Evolutionary conservation across 345 rosid genomes (phyloP).

Genomic region (Aegle marmelos): DNA sequence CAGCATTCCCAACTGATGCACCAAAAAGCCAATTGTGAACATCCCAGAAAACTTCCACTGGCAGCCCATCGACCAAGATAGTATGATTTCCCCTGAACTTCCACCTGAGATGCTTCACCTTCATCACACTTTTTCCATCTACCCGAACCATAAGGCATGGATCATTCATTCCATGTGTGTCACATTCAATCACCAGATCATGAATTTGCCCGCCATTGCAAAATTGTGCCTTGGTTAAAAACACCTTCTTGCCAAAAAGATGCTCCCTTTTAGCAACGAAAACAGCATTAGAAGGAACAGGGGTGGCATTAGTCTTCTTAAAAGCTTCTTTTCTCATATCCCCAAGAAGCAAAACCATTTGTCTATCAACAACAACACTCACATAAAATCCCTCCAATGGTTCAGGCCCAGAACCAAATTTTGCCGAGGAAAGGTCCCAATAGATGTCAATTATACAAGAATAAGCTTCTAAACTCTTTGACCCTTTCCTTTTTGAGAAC

Average conservation of each 20-base stretch:
- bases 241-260: conserved; percentile 69
- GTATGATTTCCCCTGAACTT: conserved; percentile 86
- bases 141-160: conserved; percentile 70
- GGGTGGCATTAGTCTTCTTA: conserved; percentile 56
- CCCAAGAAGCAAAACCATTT: conserved; percentile 80
- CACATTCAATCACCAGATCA: conserved; percentile 71
- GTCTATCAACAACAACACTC: conserved; percentile 64
- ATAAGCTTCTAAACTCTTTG: conserved; percentile 70
- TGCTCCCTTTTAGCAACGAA: conserved; percentile 80
- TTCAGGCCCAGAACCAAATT: conserved; percentile 87
- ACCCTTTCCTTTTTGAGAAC: conserved; percentile 91
- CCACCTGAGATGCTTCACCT: conserved; percentile 76
- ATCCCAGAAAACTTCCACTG: conserved; percentile 90
- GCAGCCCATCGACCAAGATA: conserved; percentile 66
- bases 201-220: conserved; percentile 60
- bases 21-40: conserved; percentile 91
- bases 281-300: conserved; percentile 40
- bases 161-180: conserved; percentile 44
- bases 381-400: conserved; percentile 84
- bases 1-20: conserved; percentile 66
- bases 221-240: conserved; percentile 70
- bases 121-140: conserved; percentile 76
- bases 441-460: conserved; percentile 62
- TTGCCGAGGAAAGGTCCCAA: conserved; percentile 87
- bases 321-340: conserved; percentile 88